Evolutionary conservation across 345 rosid genomes (phyloP).

Genomic region (Erysimum cheiranthoides): DNA sequence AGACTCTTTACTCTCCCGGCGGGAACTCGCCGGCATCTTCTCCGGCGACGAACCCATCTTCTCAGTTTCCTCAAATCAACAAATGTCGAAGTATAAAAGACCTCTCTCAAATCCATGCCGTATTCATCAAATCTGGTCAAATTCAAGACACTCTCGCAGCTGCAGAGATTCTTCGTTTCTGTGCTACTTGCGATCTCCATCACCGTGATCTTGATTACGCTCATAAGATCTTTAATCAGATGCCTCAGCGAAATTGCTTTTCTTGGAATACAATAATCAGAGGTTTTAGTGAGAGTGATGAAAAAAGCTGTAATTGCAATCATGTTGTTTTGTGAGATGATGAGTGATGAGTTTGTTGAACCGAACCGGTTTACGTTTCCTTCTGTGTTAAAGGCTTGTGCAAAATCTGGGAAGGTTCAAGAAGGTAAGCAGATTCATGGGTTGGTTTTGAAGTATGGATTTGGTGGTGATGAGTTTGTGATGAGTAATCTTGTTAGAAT

Average conservation of each 20-base stretch:
- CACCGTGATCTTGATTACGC: constrained; percentile 56
- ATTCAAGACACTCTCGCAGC: constrained; percentile 71
- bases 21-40: constrained; percentile 30
- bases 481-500: constrained; percentile 69
- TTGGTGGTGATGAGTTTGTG: constrained; percentile 66
- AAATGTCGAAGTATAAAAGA: constrained; percentile 56
- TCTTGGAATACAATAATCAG: constrained; percentile 83
- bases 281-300: constrained; percentile 58
- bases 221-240: constrained; percentile 54
- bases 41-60: constrained; percentile 50
- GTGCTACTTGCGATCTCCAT: constrained; percentile 50
- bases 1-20: constrained; percentile 32
- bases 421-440: constrained; percentile 76
- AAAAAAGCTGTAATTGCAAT: constrained; percentile 48
- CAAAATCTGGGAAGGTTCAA: constrained; percentile 49
- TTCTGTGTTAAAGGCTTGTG: constrained; percentile 69
- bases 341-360: constrained; percentile 49
- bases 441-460: constrained; percentile 56
- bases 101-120: constrained; percentile 69
- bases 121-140: constrained; percentile 65
- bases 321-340: constrained; percentile 55
- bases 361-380: constrained; percentile 62
- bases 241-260: constrained; percentile 67
- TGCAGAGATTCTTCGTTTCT: constrained; percentile 64
- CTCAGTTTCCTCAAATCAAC: constrained; percentile 60